Evolutionary conservation across 2,329 filamentous ascomycete species (phyloP), one percentile per base, ranked within the genome.

Genomic region (Aspergillus nomiae): DNA sequence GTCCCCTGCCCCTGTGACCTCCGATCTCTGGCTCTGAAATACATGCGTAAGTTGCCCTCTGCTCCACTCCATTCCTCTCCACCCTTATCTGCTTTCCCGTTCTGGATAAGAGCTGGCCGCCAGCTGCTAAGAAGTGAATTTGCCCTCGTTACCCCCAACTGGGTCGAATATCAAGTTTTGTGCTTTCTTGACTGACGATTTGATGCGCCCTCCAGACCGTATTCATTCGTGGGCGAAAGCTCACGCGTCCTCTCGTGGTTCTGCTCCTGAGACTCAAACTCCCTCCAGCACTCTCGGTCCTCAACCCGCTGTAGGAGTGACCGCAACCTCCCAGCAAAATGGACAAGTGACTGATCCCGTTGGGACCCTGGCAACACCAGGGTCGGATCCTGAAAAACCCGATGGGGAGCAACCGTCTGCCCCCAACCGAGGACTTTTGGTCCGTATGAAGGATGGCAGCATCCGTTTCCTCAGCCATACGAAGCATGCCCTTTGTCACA

Each of bases 191-290:
- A 60, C 54, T 38, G 51, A 55, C 51, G 51, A 24, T 26, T 55
- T 55, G 51, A 55, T 55, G 51, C 36, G 30, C 14, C 34, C 41
- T 48, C 26, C 24, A 77, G 75, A 77, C 75, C 74, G 73, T 63
- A 76, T 76, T 73, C 69, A 73, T 64, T 76, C 75, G 75, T 77
- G 75, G 75, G 75, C 75, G 75, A 77, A 76, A 77, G 75, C 75
- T 77, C 75, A 77, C 75, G 74, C 74, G 26, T 73, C 71, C 38
- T 68, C 67, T 64, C 62, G 58, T 56, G 69, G 56, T 62, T 54
- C 65, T 38, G 38, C 61, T 55, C 26, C 60, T 34, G 50, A 38
- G 21, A 59, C 38, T 28, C 55, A n/a, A 24, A 56, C 38, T 34
- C 30, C 56, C 12, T 16, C 61, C 8, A 46, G 21, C 41, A 51